These are phyloP conservation scores for Diutina pseudorugosa DNA, from an alignment of 1,139 yeast species.

Conservation along the genomic window DNA sequence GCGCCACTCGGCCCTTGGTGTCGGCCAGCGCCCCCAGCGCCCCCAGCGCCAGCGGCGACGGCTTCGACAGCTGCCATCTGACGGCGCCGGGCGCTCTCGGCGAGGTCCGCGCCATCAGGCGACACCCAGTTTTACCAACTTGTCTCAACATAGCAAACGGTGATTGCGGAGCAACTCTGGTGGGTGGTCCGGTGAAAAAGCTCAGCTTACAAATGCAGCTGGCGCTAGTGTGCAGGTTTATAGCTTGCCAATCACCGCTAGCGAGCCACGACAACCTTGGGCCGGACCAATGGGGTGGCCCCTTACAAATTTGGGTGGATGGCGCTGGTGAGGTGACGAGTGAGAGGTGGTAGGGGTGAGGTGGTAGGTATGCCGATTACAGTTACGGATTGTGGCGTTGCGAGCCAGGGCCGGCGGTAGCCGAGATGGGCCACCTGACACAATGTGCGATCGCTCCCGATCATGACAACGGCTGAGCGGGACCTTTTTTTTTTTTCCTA, in stretches of 20 bases:
- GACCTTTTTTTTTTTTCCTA: too few relatives aligned
- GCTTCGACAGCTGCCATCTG: background rate
- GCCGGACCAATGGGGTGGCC: too few relatives aligned
- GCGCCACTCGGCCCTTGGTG: background rate
- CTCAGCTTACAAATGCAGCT: background rate
- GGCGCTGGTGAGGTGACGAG: too few relatives aligned
- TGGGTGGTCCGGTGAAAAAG: background rate
- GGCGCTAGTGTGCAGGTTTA: background rate
- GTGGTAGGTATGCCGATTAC: too few relatives aligned
- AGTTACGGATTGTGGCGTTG: background rate
- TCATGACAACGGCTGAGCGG: background rate
- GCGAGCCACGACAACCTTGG: background rate
- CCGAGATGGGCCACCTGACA: background rate
- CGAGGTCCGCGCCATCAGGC: background rate
- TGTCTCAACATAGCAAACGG: background rate
- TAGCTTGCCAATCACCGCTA: too few relatives aligned
- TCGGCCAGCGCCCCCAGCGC: too few relatives aligned
- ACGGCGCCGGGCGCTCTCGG: background rate
- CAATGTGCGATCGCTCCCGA: too few relatives aligned
- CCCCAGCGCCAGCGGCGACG: background rate
- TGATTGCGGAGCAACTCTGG: background rate
- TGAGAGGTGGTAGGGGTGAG: too few relatives aligned
- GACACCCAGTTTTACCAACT: background rate
- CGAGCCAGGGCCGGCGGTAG: background rate
- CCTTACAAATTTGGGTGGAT: too few relatives aligned